Conservation (phyloP, 495 filamentous ascomycete species). For the Penicillium verhagenii region DNA sequence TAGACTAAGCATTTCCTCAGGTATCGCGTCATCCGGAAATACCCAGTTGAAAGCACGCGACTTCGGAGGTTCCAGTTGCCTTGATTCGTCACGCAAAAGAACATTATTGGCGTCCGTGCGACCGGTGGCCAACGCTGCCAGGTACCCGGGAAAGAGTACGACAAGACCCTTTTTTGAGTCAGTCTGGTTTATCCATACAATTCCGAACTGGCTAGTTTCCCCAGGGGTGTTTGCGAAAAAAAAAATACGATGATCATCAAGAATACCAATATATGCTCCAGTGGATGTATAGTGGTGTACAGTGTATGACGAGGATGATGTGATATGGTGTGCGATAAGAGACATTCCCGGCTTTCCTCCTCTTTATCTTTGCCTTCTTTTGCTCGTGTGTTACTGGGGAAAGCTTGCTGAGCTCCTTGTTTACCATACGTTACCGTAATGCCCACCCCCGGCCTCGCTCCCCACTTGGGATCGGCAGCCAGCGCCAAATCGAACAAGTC, state of each 20-base stretch:
- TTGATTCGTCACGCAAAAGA: slow-evolving; percentile 13
- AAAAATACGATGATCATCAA: not conserved
- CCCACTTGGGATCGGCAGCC: slow-evolving; percentile 30
- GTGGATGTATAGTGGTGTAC: not conserved
- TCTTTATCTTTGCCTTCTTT: not conserved
- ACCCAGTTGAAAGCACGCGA: slow-evolving; percentile 30
- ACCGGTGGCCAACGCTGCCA: slow-evolving; percentile 17
- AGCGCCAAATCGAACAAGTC: slow-evolving; percentile 21
- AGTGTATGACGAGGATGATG: not conserved
- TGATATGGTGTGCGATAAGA: not conserved
- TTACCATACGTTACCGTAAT: slow-evolving; percentile 12
- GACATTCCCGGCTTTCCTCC: not conserved
- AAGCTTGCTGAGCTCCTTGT: not conserved
- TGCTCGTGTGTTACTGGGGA: not conserved
- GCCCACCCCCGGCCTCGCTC: slow-evolving; percentile 10
- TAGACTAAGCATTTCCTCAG: not conserved
- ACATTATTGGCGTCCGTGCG: slow-evolving; percentile 16
- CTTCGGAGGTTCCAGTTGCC: slow-evolving; percentile 26
- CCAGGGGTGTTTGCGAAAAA: no score
- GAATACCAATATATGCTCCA: not conserved
- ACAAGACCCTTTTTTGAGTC: not conserved
- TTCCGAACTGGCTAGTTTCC: not conserved
- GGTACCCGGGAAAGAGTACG: slow-evolving; percentile 20
- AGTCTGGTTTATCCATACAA: not conserved
- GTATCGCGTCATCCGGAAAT: slow-evolving; percentile 11